Conservation (phyloP, 2,329 filamentous ascomycete genomes). For the Fusarium setosum region DNA sequence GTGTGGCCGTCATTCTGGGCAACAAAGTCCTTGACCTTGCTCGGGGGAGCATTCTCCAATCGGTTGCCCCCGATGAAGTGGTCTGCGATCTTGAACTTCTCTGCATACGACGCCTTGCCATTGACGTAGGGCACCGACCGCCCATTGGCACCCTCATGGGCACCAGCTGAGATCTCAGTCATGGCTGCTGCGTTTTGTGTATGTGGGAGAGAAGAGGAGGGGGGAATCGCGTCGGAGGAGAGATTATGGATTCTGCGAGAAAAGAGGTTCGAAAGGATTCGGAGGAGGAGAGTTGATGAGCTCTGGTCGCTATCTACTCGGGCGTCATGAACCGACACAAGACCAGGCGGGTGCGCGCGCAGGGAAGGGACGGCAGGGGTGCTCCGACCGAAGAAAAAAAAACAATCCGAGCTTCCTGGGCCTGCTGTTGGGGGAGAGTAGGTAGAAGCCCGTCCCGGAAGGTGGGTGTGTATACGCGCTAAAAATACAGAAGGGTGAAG, state of each 20-base stretch:
- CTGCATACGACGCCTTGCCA: constrained; percentile 75
- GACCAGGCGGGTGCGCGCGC: constrained; percentile 29
- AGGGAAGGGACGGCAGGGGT: constrained; percentile 37
- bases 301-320: constrained; percentile 32
- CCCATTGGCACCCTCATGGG: constrained; percentile 56
- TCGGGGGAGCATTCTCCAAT: constrained; percentile 81
- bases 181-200: constrained; percentile 52
- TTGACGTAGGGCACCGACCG: constrained; percentile 65
- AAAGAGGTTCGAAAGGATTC: constrained; percentile 17
- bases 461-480: constrained; percentile 37
- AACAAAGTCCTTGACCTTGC: constrained; percentile 97
- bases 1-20: constrained; percentile 91
- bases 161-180: constrained; percentile 58
- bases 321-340: constrained; percentile 43
- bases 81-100: constrained; percentile 84
- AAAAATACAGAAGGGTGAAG: constrained; percentile 43
- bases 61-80: constrained; percentile 98
- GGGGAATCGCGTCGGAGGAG: constrained; percentile 2
- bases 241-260: constrained; percentile 31
- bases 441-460: constrained; percentile 21
- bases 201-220: constrained; percentile 36
- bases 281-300: constrained; percentile 26
- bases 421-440: constrained; percentile 33
- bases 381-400: constrained; percentile 41
- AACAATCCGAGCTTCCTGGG: constrained; percentile 12